Base-by-base conservation (phyloP, 2,329 filamentous ascomycete species). In the Botrytis hyacinthi region DNA sequence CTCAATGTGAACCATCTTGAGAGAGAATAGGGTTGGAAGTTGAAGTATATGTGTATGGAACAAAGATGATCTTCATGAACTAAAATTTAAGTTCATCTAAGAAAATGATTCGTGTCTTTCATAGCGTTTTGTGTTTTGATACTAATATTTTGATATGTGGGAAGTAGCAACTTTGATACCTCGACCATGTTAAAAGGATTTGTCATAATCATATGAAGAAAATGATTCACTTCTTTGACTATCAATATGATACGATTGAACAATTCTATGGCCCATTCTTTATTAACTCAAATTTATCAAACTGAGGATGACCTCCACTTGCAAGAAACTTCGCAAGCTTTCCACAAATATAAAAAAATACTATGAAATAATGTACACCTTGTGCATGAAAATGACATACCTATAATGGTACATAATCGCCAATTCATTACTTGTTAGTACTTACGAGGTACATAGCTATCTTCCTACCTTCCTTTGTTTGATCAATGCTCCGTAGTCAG, bases 121-220 rank as follows among this genome's bases (percentile, higher is more conserved):
- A 68, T 57, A 42, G 48, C 66, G 48, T 57, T 16, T 68, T 68
- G 66, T 40, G 32, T 40, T 35, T n/a, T 40, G 65, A 46, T 40
- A 67, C 46, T 54, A 54, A 26, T 51, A 67, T 67, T 54, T 67
- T 67, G 32, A 54, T 40, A 32, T 69, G 37, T 59, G 37, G 37
- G 48, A 42, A 57, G 46, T 69, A 69, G 18, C 48, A 69, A 44
- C 66, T 69, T 59, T 69, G 66, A 69, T 69, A 57, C 66, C 48
- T 57, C 66, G n/a, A 69, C 9, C 48, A 69, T 57, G 29, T 57
- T 69, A 42, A 37, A 69, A n/a, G 40, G 51, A 68, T 68, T 42
- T 42, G 35, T 68, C 48, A 68, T 57, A 57, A 68, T 29, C 48
- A 26, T 40, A 67, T 40, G 35, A 57, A 42, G 61, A 44, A 3